These are phyloP conservation scores for Hypomontagnella submonticulosa DNA, from an alignment of 495 filamentous ascomycete species.

Conservation along the genomic window DNA sequence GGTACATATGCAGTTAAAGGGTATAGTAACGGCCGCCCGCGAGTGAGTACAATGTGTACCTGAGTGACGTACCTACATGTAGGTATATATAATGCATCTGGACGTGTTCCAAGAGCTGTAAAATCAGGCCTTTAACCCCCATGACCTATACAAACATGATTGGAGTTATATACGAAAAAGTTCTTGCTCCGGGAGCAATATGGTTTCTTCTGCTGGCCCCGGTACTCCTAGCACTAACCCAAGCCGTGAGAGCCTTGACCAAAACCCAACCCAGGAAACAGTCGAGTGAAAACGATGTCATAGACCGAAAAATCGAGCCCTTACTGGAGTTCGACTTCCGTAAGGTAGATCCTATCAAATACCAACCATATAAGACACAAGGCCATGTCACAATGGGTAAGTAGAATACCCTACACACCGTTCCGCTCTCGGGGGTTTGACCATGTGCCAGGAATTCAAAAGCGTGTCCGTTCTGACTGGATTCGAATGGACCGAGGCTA, in stretches of 20 bases:
- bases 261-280: background rate
- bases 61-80: no score
- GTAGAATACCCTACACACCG: background rate
- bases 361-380: slow-evolving; percentile 36
- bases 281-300: background rate
- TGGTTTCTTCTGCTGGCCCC: slow-evolving; percentile 18
- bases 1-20: no score
- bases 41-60: no score
- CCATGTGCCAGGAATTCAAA: slow-evolving; percentile 28
- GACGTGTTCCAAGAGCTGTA: background rate
- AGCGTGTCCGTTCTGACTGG: slow-evolving; percentile 31
- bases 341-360: slow-evolving; percentile 28
- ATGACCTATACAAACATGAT: slow-evolving; percentile 10
- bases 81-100: no score
- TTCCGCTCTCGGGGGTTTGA: background rate
- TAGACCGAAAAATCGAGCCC: slow-evolving; percentile 22
- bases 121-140: background rate
- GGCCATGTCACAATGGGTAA: slow-evolving; percentile 40
- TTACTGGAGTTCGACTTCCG: slow-evolving; percentile 34
- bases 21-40: no score
- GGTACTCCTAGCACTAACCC: slow-evolving; percentile 16
- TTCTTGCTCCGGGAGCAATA: slow-evolving; percentile 4
- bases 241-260: background rate
- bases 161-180: slow-evolving; percentile 5
- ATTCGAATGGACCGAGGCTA: slow-evolving; percentile 37